Conservation (phyloP, 169 alveolate genomes). For the Plasmodium fragile region DNA sequence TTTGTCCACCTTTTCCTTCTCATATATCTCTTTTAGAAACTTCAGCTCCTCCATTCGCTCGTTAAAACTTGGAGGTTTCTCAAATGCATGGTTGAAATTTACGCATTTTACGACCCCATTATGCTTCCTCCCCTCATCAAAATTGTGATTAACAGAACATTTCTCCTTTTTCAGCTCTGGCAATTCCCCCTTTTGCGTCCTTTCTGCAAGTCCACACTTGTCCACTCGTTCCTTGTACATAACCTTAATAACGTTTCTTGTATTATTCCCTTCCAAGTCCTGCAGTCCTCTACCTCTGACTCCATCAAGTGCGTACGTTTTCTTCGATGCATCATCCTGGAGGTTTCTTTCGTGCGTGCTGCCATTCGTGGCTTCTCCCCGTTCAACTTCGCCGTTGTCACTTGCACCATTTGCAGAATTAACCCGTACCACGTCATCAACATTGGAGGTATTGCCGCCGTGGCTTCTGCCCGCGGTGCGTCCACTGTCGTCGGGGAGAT, state of each 20-base stretch:
- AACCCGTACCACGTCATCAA: neutral
- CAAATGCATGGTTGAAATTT: neutral
- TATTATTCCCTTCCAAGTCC: neutral
- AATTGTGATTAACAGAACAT: neutral
- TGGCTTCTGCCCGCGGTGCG: neutral
- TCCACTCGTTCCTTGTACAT: neutral
- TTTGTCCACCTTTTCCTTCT: constrained; percentile 9
- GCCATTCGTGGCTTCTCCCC: neutral
- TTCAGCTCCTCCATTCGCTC: constrained; percentile 6
- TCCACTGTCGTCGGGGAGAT: neutral
- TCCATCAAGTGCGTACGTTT: neutral
- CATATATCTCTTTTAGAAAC: neutral
- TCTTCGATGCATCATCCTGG: neutral
- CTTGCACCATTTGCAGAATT: neutral
- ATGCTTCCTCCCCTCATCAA: neutral
- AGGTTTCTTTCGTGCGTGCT: neutral
- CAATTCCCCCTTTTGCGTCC: neutral
- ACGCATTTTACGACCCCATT: neutral
- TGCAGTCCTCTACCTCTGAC: neutral
- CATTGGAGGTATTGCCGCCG: neutral
- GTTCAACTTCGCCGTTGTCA: neutral
- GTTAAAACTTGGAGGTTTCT: neutral
- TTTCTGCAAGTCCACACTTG: neutral
- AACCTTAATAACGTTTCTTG: constrained; percentile 2
- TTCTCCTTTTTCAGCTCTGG: neutral